These are phyloP conservation scores for Endogone sp. DNA, from an alignment of 192 early-diverging fungal species.

Conservation along the genomic window DNA sequence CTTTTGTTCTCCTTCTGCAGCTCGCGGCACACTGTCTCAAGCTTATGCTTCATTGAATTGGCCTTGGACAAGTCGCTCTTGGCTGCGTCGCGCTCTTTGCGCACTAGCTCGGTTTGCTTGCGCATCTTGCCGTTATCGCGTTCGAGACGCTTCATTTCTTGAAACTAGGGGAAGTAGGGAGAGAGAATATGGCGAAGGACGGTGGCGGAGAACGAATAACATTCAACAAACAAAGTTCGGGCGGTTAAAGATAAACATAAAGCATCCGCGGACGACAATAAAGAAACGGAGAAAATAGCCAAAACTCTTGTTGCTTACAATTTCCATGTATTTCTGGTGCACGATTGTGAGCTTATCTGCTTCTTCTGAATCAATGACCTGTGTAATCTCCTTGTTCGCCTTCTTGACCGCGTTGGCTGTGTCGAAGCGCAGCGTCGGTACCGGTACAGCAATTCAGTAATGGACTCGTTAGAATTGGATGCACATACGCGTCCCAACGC, in stretches of 20 bases:
- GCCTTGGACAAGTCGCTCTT: constrained; percentile 28
- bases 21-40: constrained; percentile 57
- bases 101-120: constrained; percentile 39
- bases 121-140: constrained; percentile 42
- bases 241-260: too few species aligned
- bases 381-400: constrained; percentile 47
- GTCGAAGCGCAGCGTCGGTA: constrained; percentile 1
- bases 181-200: too few species aligned
- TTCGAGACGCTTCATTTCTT: constrained; percentile 54
- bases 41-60: constrained; percentile 39
- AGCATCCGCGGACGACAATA: too few species aligned
- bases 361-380: constrained; percentile 42
- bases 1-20: constrained; percentile 53
- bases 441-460: neutral
- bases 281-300: too few species aligned
- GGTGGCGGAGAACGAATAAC: too few species aligned
- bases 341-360: constrained; percentile 43
- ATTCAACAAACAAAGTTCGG: too few species aligned
- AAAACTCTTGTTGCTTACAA: constrained; percentile 40
- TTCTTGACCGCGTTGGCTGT: constrained; percentile 58
- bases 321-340: constrained; percentile 53
- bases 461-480: neutral
- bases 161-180: constrained; percentile 44
- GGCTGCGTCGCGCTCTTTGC: constrained; percentile 47
- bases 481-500: neutral